Percentiles rank a stretch among this genome's conserved stretches.
Evolutionary conservation across 371 early-diverging fungal genomes (phyloP).

Genomic region (Saksenaea oblongispora): DNA sequence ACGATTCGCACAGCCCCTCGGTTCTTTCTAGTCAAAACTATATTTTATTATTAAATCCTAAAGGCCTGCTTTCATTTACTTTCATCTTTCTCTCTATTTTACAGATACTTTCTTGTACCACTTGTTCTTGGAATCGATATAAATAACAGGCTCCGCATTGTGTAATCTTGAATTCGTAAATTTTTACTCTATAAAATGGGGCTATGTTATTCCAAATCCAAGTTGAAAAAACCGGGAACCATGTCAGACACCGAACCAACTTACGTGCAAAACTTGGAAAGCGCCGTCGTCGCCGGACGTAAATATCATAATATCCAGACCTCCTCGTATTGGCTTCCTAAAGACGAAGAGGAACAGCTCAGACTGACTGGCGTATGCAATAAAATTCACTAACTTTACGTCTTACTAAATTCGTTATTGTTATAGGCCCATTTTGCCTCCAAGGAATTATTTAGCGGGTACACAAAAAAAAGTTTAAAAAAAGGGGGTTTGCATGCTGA

Average conservation of each 20-base stretch:
- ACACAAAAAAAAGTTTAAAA: neutral
- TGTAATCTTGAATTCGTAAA: too few relatives aligned
- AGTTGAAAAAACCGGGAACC: neutral
- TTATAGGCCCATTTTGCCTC: neutral
- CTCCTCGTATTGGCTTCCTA: neutral
- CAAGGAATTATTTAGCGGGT: neutral
- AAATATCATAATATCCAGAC: neutral
- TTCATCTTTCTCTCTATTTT: too few relatives aligned
- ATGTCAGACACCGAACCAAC: neutral
- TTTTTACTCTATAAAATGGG: constrained; percentile 6
- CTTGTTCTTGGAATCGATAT: too few relatives aligned
- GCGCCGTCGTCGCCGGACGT: neutral
- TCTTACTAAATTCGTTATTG: neutral
- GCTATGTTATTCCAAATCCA: neutral
- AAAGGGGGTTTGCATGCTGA: neutral
- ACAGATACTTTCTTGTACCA: too few relatives aligned
- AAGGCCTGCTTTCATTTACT: too few relatives aligned
- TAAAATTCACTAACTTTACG: neutral
- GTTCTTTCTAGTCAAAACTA: too few relatives aligned
- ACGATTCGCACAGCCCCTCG: too few relatives aligned
- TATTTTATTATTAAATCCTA: too few relatives aligned
- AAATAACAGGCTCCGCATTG: too few relatives aligned
- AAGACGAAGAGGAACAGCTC: neutral
- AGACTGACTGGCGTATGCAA: neutral
- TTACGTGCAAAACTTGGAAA: neutral